Evolutionary conservation across 2,329 filamentous ascomycete species (phyloP).

Genomic region (Fusarium aywerte): DNA sequence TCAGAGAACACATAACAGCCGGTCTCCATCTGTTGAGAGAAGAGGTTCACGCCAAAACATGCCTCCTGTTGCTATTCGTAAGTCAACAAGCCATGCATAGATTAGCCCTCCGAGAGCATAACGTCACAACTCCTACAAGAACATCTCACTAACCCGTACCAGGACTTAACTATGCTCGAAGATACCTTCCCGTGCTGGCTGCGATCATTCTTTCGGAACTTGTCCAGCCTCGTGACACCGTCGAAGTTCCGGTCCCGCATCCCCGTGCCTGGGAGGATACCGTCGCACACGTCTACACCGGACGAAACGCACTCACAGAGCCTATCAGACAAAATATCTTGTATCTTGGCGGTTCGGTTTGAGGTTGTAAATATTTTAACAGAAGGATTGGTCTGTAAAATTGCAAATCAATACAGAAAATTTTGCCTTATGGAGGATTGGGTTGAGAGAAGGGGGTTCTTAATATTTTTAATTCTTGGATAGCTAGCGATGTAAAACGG

Average conservation of each 20-base stretch:
- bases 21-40: constrained; percentile 11
- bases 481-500: constrained; percentile 2
- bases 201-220: constrained; percentile 65
- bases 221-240: constrained; percentile 61
- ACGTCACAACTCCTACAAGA: neutral
- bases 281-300: constrained; percentile 65
- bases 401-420: neutral
- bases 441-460: neutral
- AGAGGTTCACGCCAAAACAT: constrained; percentile 23
- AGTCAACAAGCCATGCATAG: constrained; percentile 5
- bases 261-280: constrained; percentile 67
- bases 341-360: constrained; percentile 64
- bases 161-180: constrained; percentile 50
- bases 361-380: constrained; percentile 2
- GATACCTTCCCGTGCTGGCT: constrained; percentile 62
- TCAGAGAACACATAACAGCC: neutral
- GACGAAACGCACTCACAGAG: constrained; percentile 57
- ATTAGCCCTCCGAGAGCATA: too few species aligned
- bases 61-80: constrained; percentile 41
- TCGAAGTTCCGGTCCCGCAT: constrained; percentile 68
- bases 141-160: constrained; percentile 9
- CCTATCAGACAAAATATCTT: constrained; percentile 63
- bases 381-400: neutral
- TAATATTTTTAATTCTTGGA: constrained; percentile 1
- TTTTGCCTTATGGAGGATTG: neutral